Evolutionary conservation across 2,329 filamentous ascomycete genomes (phyloP).

Genomic region (Ilyonectria sp.): DNA sequence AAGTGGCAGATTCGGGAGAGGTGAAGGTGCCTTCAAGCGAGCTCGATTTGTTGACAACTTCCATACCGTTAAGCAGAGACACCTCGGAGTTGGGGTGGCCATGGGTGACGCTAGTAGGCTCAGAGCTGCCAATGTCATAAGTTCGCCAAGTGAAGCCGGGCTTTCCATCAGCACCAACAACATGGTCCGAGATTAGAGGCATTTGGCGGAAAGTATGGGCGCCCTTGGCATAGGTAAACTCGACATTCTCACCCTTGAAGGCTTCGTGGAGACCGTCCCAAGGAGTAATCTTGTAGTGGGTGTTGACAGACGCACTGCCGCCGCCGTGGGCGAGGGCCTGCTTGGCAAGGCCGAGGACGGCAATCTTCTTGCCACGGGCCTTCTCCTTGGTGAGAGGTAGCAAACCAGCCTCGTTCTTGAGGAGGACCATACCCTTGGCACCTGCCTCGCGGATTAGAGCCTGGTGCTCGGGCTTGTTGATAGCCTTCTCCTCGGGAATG

Average conservation of each 20-base stretch:
- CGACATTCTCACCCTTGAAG: conserved; percentile 31
- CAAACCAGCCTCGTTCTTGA: conserved; percentile 72
- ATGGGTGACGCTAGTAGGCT: conserved; percentile 37
- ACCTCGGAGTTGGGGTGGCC: conserved; percentile 40
- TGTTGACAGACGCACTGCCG: conserved; percentile 51
- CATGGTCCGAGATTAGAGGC: conserved; percentile 32
- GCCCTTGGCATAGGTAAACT: conserved; percentile 43
- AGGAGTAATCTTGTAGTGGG: conserved; percentile 50
- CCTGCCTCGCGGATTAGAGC: conserved; percentile 37
- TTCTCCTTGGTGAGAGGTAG: conserved; percentile 65
- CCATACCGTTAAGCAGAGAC: conserved; percentile 26
- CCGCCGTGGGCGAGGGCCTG: conserved; percentile 49
- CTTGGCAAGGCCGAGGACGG: conserved; percentile 50
- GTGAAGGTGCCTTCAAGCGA: conserved; percentile 47
- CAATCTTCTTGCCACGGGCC: conserved; percentile 43
- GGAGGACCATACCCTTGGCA: conserved; percentile 69
- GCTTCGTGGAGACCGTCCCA: conserved; percentile 46
- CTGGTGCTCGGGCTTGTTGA: conserved; percentile 46
- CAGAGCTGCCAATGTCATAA: conserved; percentile 37
- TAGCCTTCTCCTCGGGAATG: conserved; percentile 34
- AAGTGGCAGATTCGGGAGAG: conserved; percentile 40
- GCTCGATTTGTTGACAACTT: conserved; percentile 29
- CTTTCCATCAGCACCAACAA: conserved; percentile 45
- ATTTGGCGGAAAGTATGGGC: conserved; percentile 36
- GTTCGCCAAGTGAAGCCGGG: conserved; percentile 45